phyloP scores from a whole-genome alignment of 1,139 yeast genomes.

The Diutina neorugosa region DNA sequence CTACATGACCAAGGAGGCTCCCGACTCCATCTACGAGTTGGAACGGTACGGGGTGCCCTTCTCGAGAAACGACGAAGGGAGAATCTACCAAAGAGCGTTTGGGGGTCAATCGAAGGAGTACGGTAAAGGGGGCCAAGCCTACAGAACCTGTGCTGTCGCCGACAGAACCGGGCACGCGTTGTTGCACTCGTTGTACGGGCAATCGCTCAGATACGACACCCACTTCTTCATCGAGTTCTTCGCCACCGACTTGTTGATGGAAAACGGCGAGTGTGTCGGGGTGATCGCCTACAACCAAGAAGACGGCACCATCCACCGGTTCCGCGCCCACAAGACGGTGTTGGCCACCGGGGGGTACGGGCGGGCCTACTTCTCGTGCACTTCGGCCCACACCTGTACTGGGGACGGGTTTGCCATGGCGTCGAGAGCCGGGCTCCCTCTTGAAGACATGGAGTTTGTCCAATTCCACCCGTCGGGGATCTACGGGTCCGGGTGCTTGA shows the following conservation, averaged over 20 bases:
- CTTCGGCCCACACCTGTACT: conserved; percentile 98
- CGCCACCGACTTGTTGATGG: conserved; percentile 89
- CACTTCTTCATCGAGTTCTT: conserved; percentile 97
- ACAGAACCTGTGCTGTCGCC: conserved; percentile 98
- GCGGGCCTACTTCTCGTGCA: conserved; percentile 96
- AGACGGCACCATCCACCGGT: conserved; percentile 97
- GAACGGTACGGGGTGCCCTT: conserved; percentile 98
- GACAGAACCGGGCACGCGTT: conserved; percentile 98
- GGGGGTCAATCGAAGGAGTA: conserved; percentile 95
- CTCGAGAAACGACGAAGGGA: conserved; percentile 93
- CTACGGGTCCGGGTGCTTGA: conserved; percentile 96
- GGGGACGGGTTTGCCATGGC: conserved; percentile 99
- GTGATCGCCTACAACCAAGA: conserved; percentile 96
- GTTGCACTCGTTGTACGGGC: conserved; percentile 93
- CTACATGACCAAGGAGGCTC: conserved; percentile 98
- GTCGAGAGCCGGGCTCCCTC: conserved; percentile 93
- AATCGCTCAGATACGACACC: conserved; percentile 91
- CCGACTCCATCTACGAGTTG: conserved; percentile 87
- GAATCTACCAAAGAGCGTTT: conserved; percentile 96
- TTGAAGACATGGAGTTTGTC: conserved; percentile 94
- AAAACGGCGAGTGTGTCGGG: conserved; percentile 95
- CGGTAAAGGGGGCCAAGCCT: conserved; percentile 99
- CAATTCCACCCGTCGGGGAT: conserved; percentile 99
- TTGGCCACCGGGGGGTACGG: conserved; percentile 99
- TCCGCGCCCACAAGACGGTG: conserved; percentile 92